These are phyloP conservation scores for Marasmius fiardii DNA, from an alignment of 1,284 basidiomycete genomes.

Conservation along the genomic window DNA sequence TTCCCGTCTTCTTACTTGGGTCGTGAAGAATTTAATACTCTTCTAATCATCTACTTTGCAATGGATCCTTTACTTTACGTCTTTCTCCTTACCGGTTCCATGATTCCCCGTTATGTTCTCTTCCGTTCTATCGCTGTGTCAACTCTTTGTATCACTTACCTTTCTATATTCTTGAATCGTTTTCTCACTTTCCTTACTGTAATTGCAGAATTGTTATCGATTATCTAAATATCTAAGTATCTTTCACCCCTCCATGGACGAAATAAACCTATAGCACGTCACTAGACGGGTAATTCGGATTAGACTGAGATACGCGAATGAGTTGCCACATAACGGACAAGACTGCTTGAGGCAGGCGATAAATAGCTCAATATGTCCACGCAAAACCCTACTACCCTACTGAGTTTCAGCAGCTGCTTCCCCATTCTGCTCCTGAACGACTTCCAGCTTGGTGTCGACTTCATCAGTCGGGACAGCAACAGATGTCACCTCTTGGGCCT, in stretches of 20 bases:
- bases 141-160: constrained; percentile 9
- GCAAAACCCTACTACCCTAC: neutral
- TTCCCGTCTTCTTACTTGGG: constrained; percentile 5
- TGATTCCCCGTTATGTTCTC: neutral
- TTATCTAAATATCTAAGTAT: constrained; percentile 14
- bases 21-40: constrained; percentile 3
- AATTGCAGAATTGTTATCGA: constrained; percentile 11
- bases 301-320: no score
- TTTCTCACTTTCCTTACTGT: constrained; percentile 19
- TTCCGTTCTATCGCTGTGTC: constrained; percentile 2
- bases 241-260: no score
- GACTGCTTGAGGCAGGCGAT: no score
- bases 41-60: constrained; percentile 3
- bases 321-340: no score
- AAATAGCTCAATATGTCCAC: neutral
- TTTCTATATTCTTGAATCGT: constrained; percentile 18
- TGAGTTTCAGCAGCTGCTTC: constrained; percentile 19
- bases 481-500: constrained; percentile 25
- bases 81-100: neutral
- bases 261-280: no score
- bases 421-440: constrained; percentile 32
- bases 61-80: constrained; percentile 1
- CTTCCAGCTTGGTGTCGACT: constrained; percentile 47
- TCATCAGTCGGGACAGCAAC: constrained; percentile 36
- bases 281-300: no score